Evolutionary conservation across 495 filamentous ascomycete genomes (phyloP).

Genomic region (Chlorociboria aeruginascens): DNA sequence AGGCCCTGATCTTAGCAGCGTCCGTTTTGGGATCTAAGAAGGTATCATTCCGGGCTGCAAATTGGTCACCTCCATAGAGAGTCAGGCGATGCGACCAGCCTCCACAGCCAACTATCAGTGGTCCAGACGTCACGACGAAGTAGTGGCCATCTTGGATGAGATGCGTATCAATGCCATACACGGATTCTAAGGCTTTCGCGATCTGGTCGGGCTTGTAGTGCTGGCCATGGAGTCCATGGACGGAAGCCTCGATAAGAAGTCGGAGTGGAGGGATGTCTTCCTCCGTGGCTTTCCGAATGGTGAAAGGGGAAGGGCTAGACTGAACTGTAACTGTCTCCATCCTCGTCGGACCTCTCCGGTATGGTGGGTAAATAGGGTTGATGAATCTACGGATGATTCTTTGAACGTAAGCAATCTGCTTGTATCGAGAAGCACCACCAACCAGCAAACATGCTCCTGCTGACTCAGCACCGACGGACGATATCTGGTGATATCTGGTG

Average conservation of each 20-base stretch:
- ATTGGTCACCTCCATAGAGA: slow-evolving; percentile 4
- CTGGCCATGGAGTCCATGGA: slow-evolving; percentile 3
- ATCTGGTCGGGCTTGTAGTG: slow-evolving; percentile 3
- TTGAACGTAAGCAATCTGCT: too few species aligned
- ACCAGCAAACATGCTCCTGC: too few species aligned
- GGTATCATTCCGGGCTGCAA: background rate
- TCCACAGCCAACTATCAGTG: slow-evolving; percentile 2
- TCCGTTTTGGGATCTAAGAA: slow-evolving; percentile 1
- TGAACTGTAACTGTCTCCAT: too few species aligned
- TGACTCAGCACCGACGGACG: too few species aligned
- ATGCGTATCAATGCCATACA: slow-evolving; percentile 5
- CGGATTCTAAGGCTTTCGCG: background rate
- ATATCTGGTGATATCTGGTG: too few species aligned
- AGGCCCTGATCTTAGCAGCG: slow-evolving; percentile 9
- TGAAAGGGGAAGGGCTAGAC: background rate
- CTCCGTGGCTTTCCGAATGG: background rate
- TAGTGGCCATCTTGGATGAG: slow-evolving; percentile 3
- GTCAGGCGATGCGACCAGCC: slow-evolving; percentile 6
- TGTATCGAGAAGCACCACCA: too few species aligned
- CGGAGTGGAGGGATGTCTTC: slow-evolving; percentile 2
- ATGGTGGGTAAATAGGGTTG: too few species aligned
- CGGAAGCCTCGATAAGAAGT: slow-evolving; percentile 4
- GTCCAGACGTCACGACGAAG: background rate
- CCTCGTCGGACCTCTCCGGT: too few species aligned
- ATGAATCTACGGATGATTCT: too few species aligned